Conservation (phyloP, 2,329 filamentous ascomycete species). For the Fusarium sp. region DNA sequence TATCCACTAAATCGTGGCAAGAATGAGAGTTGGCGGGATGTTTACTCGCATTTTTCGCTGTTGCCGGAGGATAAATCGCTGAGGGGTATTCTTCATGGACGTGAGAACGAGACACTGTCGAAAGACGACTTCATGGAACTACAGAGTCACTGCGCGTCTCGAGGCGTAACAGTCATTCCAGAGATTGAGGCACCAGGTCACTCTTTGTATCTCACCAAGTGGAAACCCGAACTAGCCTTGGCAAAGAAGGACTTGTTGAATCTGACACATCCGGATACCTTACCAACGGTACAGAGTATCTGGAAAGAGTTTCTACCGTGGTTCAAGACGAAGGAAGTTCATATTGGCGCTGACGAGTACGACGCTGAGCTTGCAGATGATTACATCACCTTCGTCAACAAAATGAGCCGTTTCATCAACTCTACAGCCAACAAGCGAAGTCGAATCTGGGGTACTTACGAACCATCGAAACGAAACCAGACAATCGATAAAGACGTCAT, state of each 20-base stretch:
- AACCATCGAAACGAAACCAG: slow-evolving; percentile 20
- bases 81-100: slow-evolving; percentile 11
- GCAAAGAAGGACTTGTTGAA: slow-evolving; percentile 15
- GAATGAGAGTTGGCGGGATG: slow-evolving; percentile 20
- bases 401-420: slow-evolving; percentile 23
- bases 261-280: neutral
- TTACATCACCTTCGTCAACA: slow-evolving; percentile 25
- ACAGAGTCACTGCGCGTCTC: slow-evolving; percentile 9
- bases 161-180: slow-evolving; percentile 3
- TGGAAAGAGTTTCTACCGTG: slow-evolving; percentile 17
- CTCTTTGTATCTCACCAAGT: slow-evolving; percentile 23
- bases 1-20: slow-evolving; percentile 27
- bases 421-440: slow-evolving; percentile 6
- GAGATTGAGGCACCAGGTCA: slow-evolving; percentile 14
- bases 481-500: slow-evolving; percentile 5
- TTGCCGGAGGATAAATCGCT: slow-evolving; percentile 1
- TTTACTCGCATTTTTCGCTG: slow-evolving; percentile 22
- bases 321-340: slow-evolving; percentile 18
- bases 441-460: slow-evolving; percentile 19
- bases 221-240: slow-evolving; percentile 17
- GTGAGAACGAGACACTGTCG: slow-evolving; percentile 15
- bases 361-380: slow-evolving; percentile 22
- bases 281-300: slow-evolving; percentile 14
- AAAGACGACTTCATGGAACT: slow-evolving; percentile 3
- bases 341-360: slow-evolving; percentile 23